A percentile compares a stretch with the other conserved stretches of the same genome.
These are phyloP conservation scores for Botrytis hyacinthi DNA, from an alignment of 2,329 filamentous ascomycete genomes.

Conservation along the genomic window DNA sequence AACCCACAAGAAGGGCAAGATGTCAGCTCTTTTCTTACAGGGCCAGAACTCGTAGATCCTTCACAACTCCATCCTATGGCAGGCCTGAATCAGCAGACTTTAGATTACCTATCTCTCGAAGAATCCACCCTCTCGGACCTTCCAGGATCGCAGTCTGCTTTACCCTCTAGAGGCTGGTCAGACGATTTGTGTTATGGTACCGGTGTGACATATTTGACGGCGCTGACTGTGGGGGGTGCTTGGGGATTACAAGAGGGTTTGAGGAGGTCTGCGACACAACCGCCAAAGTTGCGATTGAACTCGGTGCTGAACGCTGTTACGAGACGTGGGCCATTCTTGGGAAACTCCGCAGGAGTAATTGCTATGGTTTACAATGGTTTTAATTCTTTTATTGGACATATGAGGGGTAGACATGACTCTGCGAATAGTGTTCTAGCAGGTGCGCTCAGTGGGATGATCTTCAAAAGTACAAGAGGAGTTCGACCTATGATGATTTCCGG, in stretches of 20 bases:
- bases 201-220: slow-evolving; percentile 89
- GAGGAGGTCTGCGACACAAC: slow-evolving; percentile 69
- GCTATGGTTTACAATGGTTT: slow-evolving; percentile 95
- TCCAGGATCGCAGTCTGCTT: slow-evolving; percentile 79
- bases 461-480: slow-evolving; percentile 90
- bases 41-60: slow-evolving; percentile 76
- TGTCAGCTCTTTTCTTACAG: slow-evolving; percentile 81
- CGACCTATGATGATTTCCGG: slow-evolving; percentile 94
- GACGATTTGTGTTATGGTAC: slow-evolving; percentile 98
- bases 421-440: slow-evolving; percentile 86
- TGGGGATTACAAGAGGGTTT: slow-evolving; percentile 93
- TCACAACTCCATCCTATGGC: slow-evolving; percentile 88
- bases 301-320: slow-evolving; percentile 93
- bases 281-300: slow-evolving; percentile 91
- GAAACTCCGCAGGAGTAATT: slow-evolving; percentile 92
- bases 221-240: slow-evolving; percentile 77
- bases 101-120: slow-evolving; percentile 94
- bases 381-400: slow-evolving; percentile 78
- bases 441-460: slow-evolving; percentile 84
- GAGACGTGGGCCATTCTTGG: slow-evolving; percentile 86
- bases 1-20: slow-evolving; percentile 73
- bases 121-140: slow-evolving; percentile 85
- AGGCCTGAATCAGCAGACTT: slow-evolving; percentile 84
- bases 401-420: slow-evolving; percentile 83
- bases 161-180: slow-evolving; percentile 95